Evolutionary conservation across 257 asterid species (phyloP), one percentile per base, ranked within the genome.

Genomic region (Osmanthus fragrans): DNA sequence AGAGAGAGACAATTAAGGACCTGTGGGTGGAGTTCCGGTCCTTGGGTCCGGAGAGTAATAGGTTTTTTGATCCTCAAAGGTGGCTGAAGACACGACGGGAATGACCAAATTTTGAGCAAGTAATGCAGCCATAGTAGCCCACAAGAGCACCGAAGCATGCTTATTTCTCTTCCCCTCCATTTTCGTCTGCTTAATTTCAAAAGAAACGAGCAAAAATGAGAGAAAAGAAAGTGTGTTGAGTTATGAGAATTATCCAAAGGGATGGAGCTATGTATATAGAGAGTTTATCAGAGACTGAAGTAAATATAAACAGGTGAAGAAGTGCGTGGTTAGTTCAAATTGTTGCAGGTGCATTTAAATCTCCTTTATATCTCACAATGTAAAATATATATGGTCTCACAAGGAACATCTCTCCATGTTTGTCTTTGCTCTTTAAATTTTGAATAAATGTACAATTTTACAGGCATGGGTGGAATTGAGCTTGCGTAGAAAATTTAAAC

Each of bases 311-410:
- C 92, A 82, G 95, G 89, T 89, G 85, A 86, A 82, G 73, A 27
- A 79, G 91, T 86, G 69, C 79, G 91, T 84, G 90, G 98, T 90
- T 92, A 84, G 97, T 86, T 92, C 96, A 51, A 76, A 73, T 45
- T 56, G 76, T 72, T 78, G 87, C 90, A 81, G 87, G 79, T 16
- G 92, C 91, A 90, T 90, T 91, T 81, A 90, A 81, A 77, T 82
- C 16, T 34, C 93, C 87, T 85, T 84, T 80, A 80, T 47, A 73
- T 78, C 84, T 75, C 90, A 76, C 79, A 63, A 77, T 82, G 21
- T 37, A 70, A 56, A 80, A 39, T 39, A 39, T 72, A 51, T 70
- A 5, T 51, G 11, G 13, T 70, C 67, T 66, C 37, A 67, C 34
- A 37, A 70, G 42, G 37, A 32, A 66, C 78, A 71, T 77, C 70